Percentiles rank a stretch among this genome's conserved stretches.
Evolutionary conservation across 225 moss, liverwort and hornwort genomes (phyloP).

Genomic region (Bryoerythrophyllum caledonicum): DNA sequence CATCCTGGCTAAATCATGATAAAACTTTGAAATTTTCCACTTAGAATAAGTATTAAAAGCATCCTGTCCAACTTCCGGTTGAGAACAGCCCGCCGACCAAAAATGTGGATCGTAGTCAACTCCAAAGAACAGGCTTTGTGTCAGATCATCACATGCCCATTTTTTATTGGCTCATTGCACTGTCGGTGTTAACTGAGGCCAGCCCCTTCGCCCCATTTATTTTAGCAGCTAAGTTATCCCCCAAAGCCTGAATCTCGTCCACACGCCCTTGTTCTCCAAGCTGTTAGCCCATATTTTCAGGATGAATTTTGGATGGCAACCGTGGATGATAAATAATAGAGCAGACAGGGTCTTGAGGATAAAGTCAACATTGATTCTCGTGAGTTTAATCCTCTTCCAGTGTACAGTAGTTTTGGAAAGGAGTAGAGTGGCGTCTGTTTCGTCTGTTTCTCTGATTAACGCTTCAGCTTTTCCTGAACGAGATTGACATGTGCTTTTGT

Average conservation of each 20-base stretch:
- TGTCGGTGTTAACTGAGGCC: constrained; percentile 9
- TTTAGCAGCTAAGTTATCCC: too few species aligned
- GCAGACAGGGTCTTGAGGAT: constrained; percentile 8
- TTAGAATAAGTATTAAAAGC: too few species aligned
- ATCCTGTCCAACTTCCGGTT: too few species aligned
- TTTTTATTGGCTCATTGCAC: neutral
- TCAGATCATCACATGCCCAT: neutral
- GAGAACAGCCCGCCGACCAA: neutral
- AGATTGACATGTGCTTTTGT: neutral
- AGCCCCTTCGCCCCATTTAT: neutral
- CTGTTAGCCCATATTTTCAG: too few species aligned
- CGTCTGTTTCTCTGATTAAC: neutral
- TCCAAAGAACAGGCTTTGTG: neutral
- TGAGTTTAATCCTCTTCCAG: neutral
- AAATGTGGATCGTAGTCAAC: neutral
- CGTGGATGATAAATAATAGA: constrained; percentile 30
- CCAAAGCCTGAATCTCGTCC: neutral
- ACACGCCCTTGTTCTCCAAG: too few species aligned
- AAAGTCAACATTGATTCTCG: neutral
- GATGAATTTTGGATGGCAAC: neutral
- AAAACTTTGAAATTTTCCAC: too few species aligned
- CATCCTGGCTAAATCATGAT: too few species aligned
- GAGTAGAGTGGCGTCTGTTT: neutral
- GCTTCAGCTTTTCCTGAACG: neutral
- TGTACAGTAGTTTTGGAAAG: too few species aligned